A percentile compares a stretch with the other conserved stretches of the same genome.
Conservation (phyloP, 2,329 filamentous ascomycete genomes). For the Raffaelea ambrosiae region DNA sequence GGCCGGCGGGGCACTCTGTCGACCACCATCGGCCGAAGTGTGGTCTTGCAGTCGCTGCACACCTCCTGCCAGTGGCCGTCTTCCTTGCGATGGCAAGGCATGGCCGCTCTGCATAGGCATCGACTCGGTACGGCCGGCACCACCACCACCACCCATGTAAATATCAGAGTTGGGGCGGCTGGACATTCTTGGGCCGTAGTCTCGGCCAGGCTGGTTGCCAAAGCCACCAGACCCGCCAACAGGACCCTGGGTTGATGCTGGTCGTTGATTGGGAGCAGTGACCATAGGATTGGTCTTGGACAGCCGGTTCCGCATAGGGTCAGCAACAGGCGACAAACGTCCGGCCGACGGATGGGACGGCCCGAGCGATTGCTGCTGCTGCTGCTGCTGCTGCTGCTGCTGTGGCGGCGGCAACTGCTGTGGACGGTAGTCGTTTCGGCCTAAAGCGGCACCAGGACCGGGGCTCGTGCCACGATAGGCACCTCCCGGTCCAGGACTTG, state of each 20-base stretch:
- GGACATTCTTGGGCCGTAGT: slow-evolving; percentile 30
- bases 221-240: not conserved
- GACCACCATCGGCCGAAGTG: slow-evolving; percentile 18
- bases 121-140: slow-evolving; percentile 20
- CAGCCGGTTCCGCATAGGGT: slow-evolving; percentile 27
- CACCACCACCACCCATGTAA: slow-evolving; percentile 19
- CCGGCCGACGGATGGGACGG: slow-evolving; percentile 6
- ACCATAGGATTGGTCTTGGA: slow-evolving; percentile 23
- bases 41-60: slow-evolving; percentile 13
- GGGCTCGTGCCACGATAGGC: slow-evolving; percentile 10
- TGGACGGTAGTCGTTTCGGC: slow-evolving; percentile 12
- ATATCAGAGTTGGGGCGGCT: slow-evolving; percentile 21
- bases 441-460: slow-evolving; percentile 15
- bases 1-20: slow-evolving; percentile 25
- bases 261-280: not conserved
- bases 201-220: slow-evolving; percentile 19
- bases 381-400: slow-evolving; percentile 6
- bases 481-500: slow-evolving; percentile 25
- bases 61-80: slow-evolving; percentile 16
- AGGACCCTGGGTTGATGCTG: not conserved
- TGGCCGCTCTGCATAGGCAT: slow-evolving; percentile 8
- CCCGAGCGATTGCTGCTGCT: slow-evolving; percentile 3
- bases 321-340: slow-evolving; percentile 21
- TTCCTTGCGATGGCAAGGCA: not conserved
- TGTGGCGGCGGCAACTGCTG: slow-evolving; percentile 6